Base-by-base conservation (phyloP, 1,284 basidiomycete genomes). In the Phenoliferia sp. region DNA sequence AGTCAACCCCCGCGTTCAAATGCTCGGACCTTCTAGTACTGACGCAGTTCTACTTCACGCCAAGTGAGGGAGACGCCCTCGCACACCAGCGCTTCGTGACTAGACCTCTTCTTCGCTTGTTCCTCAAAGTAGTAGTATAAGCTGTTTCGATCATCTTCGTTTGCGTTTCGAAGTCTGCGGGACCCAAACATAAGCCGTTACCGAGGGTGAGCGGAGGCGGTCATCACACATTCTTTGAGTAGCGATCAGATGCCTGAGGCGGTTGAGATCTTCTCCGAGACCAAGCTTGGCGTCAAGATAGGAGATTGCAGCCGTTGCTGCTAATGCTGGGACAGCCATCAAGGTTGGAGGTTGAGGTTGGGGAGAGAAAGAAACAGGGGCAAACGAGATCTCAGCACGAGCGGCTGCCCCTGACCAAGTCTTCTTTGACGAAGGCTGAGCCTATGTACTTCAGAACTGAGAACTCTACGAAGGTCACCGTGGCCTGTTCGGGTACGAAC, bases 11-110 rank as follows among this genome's bases (percentile, higher is more conserved):
- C 5, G 22, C 34, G 22, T 17, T 7, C 5, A 9, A 3, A 1
- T 19, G 16, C n/a, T 9, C 16, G 19, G 9, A 9, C 5, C 15
- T 28, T 4, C 19, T 9, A 12, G 12, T 3, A 61, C 70, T 19
- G 10, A 72, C 72, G 29, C 2, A 34, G n/a, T 12, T 56, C 22
- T 19, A 70, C 71, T 29, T 72, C 33, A 15, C 59, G 34, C 64
- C 67, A 74, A n/a, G 58, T 62, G 16, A 65, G 28, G 4, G 61
- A 61, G 15, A 31, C 15, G 1, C 58, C 67, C 19, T 74, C 66
- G 59, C 70, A 74, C 22, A 65, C 62, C 44, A 64, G 67, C 59
- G 68, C 69, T 32, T 71, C 68, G 26, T 7, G 35, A 16, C 65
- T 64, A 4, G 26, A n/a, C 4, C 39, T 16, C 16, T 52, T 29